Evolutionary conservation across 495 filamentous ascomycete species (phyloP).

Genomic region (Podospora anserina): DNA sequence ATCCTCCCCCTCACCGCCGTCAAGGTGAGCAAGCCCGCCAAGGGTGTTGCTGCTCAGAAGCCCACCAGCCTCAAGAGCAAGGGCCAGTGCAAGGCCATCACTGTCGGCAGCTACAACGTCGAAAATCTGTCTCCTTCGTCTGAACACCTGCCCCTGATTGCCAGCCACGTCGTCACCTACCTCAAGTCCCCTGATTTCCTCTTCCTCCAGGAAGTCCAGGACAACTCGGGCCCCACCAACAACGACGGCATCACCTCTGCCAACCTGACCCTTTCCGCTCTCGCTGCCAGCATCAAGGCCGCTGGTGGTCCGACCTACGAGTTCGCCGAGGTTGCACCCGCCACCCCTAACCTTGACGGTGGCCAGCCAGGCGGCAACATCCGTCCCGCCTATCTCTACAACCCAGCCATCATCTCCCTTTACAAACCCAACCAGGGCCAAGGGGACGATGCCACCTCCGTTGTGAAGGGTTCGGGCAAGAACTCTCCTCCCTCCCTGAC

Average conservation of each 20-base stretch:
- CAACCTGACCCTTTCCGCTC: slow-evolving; percentile 46
- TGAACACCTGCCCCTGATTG: slow-evolving; percentile 46
- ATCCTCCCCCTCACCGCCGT: slow-evolving; percentile 56
- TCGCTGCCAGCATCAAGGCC: slow-evolving; percentile 40
- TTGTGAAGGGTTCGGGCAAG: slow-evolving; percentile 42
- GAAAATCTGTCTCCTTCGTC: slow-evolving; percentile 54
- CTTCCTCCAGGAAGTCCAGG: slow-evolving; percentile 61
- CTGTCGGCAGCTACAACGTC: slow-evolving; percentile 59
- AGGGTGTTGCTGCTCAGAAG: slow-evolving; percentile 27
- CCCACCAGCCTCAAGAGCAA: slow-evolving; percentile 44
- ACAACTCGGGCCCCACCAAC: slow-evolving; percentile 52
- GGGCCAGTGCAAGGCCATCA: slow-evolving; percentile 49
- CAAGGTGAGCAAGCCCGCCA: slow-evolving; percentile 35
- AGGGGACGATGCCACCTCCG: slow-evolving; percentile 42
- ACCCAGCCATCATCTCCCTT: slow-evolving; percentile 47
- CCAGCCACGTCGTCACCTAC: slow-evolving; percentile 53
- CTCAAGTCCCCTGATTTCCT: slow-evolving; percentile 53
- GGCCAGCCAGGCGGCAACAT: slow-evolving; percentile 64
- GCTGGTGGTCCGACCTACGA: slow-evolving; percentile 42
- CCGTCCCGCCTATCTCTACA: slow-evolving; percentile 60
- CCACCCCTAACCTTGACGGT: slow-evolving; percentile 48
- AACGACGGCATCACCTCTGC: slow-evolving; percentile 45
- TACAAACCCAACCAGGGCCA: slow-evolving; percentile 47
- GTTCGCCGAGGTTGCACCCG: slow-evolving; percentile 49
- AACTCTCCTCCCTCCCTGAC: slow-evolving; percentile 34